Conservation (phyloP, 495 filamentous ascomycete genomes). For the Filosporella fistucella region DNA sequence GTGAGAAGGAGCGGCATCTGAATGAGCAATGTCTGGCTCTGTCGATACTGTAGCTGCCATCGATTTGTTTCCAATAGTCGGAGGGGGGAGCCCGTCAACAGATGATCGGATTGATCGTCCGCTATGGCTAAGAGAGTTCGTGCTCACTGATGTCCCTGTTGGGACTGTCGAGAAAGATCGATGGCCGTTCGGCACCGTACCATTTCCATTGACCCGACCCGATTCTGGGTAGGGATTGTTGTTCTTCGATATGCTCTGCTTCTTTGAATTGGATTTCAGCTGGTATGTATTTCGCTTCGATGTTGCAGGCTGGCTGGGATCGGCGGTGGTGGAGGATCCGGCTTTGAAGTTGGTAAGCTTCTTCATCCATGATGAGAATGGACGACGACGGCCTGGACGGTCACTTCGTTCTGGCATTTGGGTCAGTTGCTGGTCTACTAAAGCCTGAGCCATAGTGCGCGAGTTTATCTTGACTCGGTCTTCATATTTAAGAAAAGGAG, state of each 20-base stretch:
- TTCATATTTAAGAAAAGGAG: conserved; percentile 9
- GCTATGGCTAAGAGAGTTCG: conserved; percentile 37
- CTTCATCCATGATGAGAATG: conserved; percentile 93
- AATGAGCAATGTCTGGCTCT: conserved; percentile 68
- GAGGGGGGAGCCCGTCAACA: conserved; percentile 47
- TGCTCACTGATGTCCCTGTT: conserved; percentile 32
- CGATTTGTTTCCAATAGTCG: conserved; percentile 61
- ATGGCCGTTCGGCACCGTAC: conserved; percentile 44
- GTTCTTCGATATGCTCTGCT: conserved; percentile 45
- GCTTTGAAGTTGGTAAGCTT: conserved; percentile 82
- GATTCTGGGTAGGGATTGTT: conserved; percentile 86
- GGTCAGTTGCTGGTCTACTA: conserved; percentile 10
- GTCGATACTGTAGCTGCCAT: conserved; percentile 77
- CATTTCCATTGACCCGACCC: conserved; percentile 30
- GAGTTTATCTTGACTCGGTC: background rate
- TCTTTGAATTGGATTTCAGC: conserved; percentile 22
- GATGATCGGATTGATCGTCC: conserved; percentile 54
- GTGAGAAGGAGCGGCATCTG: conserved; percentile 74
- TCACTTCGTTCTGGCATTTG: conserved; percentile 28
- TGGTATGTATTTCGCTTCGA: conserved; percentile 31
- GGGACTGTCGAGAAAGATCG: conserved; percentile 52
- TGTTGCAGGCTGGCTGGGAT: conserved; percentile 18
- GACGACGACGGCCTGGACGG: conserved; percentile 61
- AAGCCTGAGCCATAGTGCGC: too few species aligned
- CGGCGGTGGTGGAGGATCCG: conserved; percentile 26